Evolutionary conservation across 257 asterid species (phyloP).

Genomic region (Ocimum tenuiflorum): DNA sequence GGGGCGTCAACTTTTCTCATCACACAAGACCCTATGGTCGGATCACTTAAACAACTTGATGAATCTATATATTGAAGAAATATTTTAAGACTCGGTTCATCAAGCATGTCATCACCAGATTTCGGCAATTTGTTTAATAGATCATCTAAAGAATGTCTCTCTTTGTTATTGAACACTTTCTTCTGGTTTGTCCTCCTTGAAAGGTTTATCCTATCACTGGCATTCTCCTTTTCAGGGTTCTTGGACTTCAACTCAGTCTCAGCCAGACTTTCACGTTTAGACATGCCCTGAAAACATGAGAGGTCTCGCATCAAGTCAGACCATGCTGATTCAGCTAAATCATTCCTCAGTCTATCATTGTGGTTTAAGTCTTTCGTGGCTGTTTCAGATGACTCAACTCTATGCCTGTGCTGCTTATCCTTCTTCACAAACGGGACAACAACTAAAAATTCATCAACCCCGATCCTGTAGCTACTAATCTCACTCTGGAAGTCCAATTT

Average conservation of each 20-base stretch:
- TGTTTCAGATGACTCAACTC: conserved; percentile 30
- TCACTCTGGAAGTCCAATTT: conserved; percentile 52
- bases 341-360: conserved; percentile 27
- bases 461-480: conserved; percentile 39
- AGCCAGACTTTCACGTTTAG: conserved; percentile 23
- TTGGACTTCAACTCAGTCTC: conserved; percentile 22
- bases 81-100: conserved; percentile 35
- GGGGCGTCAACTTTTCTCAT: conserved; percentile 26
- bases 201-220: conserved; percentile 20
- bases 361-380: conserved; percentile 16
- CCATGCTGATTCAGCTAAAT: conserved; percentile 62
- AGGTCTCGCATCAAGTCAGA: conserved; percentile 67
- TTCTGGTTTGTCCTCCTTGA: conserved; percentile 26
- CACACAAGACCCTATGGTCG: conserved; percentile 49
- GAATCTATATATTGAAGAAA: conserved; percentile 42
- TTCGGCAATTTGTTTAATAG: conserved; percentile 40
- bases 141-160: conserved; percentile 28
- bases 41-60: conserved; percentile 51
- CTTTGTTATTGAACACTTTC: conserved; percentile 27
- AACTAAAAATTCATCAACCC: conserved; percentile 59
- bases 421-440: conserved; percentile 61
- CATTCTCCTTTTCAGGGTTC: conserved; percentile 26
- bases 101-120: conserved; percentile 30
- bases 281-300: conserved; percentile 32
- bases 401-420: conserved; percentile 32